Evolutionary conservation across 2,329 filamentous ascomycete genomes (phyloP), one percentile per base, ranked within the genome.

Genomic region (Nemania sp.): DNA sequence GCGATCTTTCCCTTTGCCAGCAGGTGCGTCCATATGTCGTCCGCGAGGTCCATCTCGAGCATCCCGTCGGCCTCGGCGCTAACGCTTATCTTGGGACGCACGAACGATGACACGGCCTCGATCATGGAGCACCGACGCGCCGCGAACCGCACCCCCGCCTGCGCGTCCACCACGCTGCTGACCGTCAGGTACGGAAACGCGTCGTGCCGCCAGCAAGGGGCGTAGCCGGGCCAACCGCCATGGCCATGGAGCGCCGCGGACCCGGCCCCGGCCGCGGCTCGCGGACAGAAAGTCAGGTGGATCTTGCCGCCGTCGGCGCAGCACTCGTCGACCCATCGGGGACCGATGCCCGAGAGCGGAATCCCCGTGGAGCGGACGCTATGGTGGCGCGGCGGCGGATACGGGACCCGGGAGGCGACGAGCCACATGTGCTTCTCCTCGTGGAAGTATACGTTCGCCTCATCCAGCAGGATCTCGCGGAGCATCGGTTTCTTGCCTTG

Each of bases 361-460:
- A 88, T 80, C 2, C 81, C 83, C 0, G 80, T 85, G 35, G 77
- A 78, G 34, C 76, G 75, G 2, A 83, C 79, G 7, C 68, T 74
- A 71, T 79, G 83, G 60, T 77, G 75, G 46, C 74, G 77, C 63
- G 75, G 79, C 37, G 75, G 78, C 57, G 59, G 72, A 55, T 66
- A 71, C 47, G 69, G 76, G 60, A 72, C 77, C 52, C 85, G 80
- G 25, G 74, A 74, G 12, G 82, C 80, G 9, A 74, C 74, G 3
- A 81, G 74, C 75, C 80, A 83, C 32, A 77, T 74, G 68, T 84
- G 82, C 48, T 81, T 76, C 60, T 87, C 86, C 63, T 86, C 82
- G 34, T 82, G 76, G 20, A 88, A 69, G 68, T 86, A 85, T 13
- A 88, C 72, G 64, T 81, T 80, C 3, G 58, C 62, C 3, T 71